A percentile compares a stretch with the other conserved stretches of the same genome.
Evolutionary conservation across 2,329 filamentous ascomycete genomes (phyloP).

Genomic region (Paraphaeosphaeria minitans): DNA sequence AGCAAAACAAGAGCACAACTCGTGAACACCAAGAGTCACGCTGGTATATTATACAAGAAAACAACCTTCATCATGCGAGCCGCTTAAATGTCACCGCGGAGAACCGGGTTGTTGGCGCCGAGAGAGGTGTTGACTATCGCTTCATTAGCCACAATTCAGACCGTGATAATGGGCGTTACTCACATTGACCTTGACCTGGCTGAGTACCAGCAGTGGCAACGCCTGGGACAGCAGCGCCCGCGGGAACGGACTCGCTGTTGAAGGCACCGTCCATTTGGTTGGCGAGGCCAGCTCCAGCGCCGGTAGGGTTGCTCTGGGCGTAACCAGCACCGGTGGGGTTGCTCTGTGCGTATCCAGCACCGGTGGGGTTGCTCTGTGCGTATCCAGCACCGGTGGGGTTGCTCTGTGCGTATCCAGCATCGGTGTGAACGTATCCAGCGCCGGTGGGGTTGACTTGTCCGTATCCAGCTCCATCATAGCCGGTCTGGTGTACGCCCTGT

Average conservation of each 20-base stretch:
- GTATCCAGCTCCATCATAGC: not conserved
- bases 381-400: constrained; percentile 10
- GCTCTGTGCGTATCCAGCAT: too few relatives aligned
- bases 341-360: not conserved
- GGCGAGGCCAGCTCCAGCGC: constrained; percentile 42
- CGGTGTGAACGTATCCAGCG: constrained; percentile 2
- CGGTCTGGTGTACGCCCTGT: not conserved
- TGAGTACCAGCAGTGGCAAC: constrained; percentile 15
- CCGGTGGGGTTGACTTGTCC: not conserved
- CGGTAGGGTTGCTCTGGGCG: too few relatives aligned
- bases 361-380: not conserved
- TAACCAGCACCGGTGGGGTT: not conserved
- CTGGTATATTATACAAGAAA: not conserved
- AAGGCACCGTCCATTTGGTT: constrained; percentile 55
- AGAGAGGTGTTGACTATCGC: constrained; percentile 44
- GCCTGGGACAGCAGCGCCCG: constrained; percentile 11
- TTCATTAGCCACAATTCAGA: constrained; percentile 18
- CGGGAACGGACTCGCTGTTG: constrained; percentile 20
- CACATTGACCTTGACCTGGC: not conserved
- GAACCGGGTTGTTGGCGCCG: constrained; percentile 51
- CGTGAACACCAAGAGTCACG: constrained; percentile 16
- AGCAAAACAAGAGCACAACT: constrained; percentile 29
- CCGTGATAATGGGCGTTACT: constrained; percentile 21
- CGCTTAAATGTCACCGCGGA: constrained; percentile 44
- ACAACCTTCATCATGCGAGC: not conserved